These are phyloP conservation scores for Eimeria tenella DNA, from an alignment of 169 alveolate species.

Conservation along the genomic window DNA sequence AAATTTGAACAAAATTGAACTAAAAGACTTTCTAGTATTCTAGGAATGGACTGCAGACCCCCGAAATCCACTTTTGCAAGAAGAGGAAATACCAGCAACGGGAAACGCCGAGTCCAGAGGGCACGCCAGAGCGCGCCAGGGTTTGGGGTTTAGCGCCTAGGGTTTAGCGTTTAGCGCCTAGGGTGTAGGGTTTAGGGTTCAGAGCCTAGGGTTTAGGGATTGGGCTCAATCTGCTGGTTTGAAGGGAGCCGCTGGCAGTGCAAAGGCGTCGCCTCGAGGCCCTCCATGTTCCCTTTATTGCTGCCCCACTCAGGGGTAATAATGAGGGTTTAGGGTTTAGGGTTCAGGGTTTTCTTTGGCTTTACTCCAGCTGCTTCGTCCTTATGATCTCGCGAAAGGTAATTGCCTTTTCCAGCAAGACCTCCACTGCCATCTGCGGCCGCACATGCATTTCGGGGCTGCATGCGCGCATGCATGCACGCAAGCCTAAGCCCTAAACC, in stretches of 20 bases:
- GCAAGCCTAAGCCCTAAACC: background rate
- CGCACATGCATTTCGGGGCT: too few relatives aligned
- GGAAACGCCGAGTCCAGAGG: too few relatives aligned
- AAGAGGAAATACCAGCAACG: too few relatives aligned
- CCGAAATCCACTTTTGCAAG: too few relatives aligned
- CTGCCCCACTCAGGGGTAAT: background rate
- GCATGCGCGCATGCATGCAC: too few relatives aligned
- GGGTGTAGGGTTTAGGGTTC: background rate
- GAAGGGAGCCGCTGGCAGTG: background rate
- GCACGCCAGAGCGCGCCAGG: too few relatives aligned
- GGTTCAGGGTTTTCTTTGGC: background rate
- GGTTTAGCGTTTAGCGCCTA: background rate
- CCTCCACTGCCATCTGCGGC: slow-evolving; percentile 63
- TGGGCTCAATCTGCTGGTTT: background rate
- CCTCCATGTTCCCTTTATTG: too few relatives aligned
- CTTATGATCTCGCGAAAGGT: slow-evolving; percentile 56
- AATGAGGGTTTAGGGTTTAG: background rate
- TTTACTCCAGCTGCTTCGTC: slow-evolving; percentile 22
- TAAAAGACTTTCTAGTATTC: too few relatives aligned
- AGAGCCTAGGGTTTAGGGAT: background rate
- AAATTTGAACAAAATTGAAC: too few relatives aligned
- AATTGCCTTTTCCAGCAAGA: slow-evolving; percentile 52
- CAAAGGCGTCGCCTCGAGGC: background rate
- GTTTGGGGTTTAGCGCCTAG: background rate
- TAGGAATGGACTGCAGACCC: too few relatives aligned